Percentiles rank a stretch among this genome's conserved stretches.
Conservation (phyloP, 345 rosid species). For the Arabidopsis thaliana region DNA sequence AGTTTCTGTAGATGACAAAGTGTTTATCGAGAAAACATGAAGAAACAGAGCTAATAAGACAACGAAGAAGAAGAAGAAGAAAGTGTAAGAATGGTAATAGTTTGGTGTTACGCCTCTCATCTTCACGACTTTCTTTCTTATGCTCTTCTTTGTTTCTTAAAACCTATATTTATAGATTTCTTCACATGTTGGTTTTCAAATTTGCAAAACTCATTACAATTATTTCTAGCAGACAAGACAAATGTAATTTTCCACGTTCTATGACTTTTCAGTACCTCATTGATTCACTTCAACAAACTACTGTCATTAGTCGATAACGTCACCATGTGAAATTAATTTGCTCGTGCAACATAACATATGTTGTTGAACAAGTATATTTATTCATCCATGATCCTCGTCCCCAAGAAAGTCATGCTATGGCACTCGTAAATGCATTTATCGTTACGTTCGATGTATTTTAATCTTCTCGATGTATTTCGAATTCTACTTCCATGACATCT, state of each 20-base stretch:
- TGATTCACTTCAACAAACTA: constrained; percentile 9
- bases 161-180: constrained; percentile 6
- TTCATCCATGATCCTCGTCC: constrained; percentile 19
- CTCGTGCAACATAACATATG: constrained; percentile 23
- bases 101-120: constrained; percentile 41
- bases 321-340: constrained; percentile 26
- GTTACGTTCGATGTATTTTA: background rate
- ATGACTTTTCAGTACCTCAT: constrained; percentile 24
- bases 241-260: background rate
- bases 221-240: constrained; percentile 24
- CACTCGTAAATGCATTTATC: background rate
- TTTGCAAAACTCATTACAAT: background rate
- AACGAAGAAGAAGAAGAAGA: constrained; percentile 33
- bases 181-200: background rate
- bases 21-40: constrained; percentile 42
- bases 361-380: constrained; percentile 8
- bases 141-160: background rate
- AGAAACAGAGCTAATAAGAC: constrained; percentile 41
- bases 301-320: constrained; percentile 21
- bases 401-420: constrained; percentile 1
- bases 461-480: too few relatives aligned
- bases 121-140: background rate
- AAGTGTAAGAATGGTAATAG: constrained; percentile 25
- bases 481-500: constrained; percentile 56
- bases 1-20: constrained; percentile 47